Base-by-base conservation (phyloP, 768 basidiomycete species). In the Collybia sordida region DNA sequence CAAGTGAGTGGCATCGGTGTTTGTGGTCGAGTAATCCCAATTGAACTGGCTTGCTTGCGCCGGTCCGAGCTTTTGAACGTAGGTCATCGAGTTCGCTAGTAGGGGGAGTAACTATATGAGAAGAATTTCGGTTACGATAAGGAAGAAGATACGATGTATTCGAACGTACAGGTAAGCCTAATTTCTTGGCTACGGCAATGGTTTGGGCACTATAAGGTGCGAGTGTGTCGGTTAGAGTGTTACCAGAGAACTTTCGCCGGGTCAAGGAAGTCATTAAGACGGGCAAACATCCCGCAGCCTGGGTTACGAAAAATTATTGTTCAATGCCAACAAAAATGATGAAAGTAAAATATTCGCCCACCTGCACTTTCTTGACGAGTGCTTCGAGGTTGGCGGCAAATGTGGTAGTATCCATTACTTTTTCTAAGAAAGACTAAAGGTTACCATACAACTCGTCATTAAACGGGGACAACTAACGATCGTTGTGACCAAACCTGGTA, bases 311-410 rank as follows among this genome's bases (percentile, higher is more conserved):
- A 27, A 27, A 27, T 27, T 5, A 27, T 27, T 5, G 27, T 27
- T 27, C 6, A 27, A 27, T 27, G 27, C 27, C 11, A 11, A 27
- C 11, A 5, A 11, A 5, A 11, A 27, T 27, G 27, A 22, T 38
- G n/a, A 24, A 11, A 18, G 15, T 36, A 15, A 11, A 46, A n/a
- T 1, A 2, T 11, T 21, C 37, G 11, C 27, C 4, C 4, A 25
- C 36, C 36, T 47, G 21, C n/a, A 47, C 35, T 19, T 47, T 47
- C 34, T 47, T 47, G 31, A 37, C 38, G 24, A 47, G 45, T 38
- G 45, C 35, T 47, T 47, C 35, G 4, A 47, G 45, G 36, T 38
- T 47, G 22, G 8, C 8, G 4, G 45, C 45, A 18, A 47, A 47
- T 4, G 35, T 38, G 11, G 45, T 21, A 12, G 45, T 47, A 14